These are phyloP conservation scores for Spinellus fusiger DNA, from an alignment of 192 early-diverging fungal genomes.

Conservation along the genomic window DNA sequence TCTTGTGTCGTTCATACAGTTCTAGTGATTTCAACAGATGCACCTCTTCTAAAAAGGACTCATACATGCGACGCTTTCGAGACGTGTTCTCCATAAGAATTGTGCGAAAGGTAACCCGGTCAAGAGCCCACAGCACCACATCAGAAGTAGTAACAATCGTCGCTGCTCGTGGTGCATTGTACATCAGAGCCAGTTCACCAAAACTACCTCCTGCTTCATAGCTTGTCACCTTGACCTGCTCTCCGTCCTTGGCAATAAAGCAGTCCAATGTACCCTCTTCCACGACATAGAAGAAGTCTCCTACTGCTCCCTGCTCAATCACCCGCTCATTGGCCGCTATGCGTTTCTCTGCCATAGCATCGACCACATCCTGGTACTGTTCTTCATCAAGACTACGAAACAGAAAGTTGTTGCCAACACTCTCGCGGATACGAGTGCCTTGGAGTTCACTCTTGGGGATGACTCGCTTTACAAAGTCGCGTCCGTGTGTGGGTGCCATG, in stretches of 20 bases:
- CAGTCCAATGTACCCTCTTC: conserved; percentile 91
- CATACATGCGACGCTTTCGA: conserved; percentile 93
- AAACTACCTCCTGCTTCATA: conserved; percentile 87
- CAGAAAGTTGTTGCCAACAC: conserved; percentile 88
- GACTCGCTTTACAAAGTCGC: conserved; percentile 77
- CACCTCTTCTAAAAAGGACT: conserved; percentile 91
- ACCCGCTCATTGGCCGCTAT: conserved; percentile 64
- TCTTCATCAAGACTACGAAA: conserved; percentile 95
- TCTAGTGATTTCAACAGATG: conserved; percentile 82
- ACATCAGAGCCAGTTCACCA: conserved; percentile 99
- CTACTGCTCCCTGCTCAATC: conserved; percentile 92
- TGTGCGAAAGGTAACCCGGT: conserved; percentile 94
- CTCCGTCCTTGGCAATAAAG: conserved; percentile 67
- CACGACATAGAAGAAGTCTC: conserved; percentile 98
- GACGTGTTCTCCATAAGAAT: conserved; percentile 98
- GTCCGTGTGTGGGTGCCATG: conserved; percentile 83
- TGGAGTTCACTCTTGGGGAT: conserved; percentile 88
- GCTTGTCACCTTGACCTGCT: conserved; percentile 65
- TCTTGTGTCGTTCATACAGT: conserved; percentile 97
- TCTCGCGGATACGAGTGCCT: conserved; percentile 67
- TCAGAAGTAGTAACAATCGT: conserved; percentile 85
- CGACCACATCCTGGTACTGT: conserved; percentile 87
- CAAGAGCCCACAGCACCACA: conserved; percentile 91
- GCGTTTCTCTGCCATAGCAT: conserved; percentile 92
- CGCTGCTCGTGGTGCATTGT: conserved; percentile 96